Evolutionary conservation across 768 basidiomycete genomes (phyloP).

Genomic region (Rhizopogon salebrosus): DNA sequence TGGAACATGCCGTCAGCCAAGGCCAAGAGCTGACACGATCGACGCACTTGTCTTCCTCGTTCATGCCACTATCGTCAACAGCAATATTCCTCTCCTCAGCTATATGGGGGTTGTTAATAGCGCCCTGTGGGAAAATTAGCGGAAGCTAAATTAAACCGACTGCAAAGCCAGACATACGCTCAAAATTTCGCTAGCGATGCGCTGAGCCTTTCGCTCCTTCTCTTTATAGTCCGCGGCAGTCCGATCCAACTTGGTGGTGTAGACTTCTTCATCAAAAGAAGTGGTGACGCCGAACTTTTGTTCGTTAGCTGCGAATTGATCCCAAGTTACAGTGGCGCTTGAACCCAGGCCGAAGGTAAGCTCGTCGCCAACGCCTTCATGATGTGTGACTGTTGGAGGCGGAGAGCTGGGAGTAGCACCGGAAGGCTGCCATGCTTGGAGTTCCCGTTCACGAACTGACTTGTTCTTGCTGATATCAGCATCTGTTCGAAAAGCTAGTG

Average conservation of each 20-base stretch:
- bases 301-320: slow-evolving; percentile 94
- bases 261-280: slow-evolving; percentile 87
- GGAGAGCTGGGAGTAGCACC: slow-evolving; percentile 29
- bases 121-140: slow-evolving; percentile 36
- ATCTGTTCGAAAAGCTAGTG: slow-evolving; percentile 76
- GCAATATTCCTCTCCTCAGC: slow-evolving; percentile 76
- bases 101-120: slow-evolving; percentile 75
- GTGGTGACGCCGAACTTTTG: slow-evolving; percentile 88
- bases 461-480: slow-evolving; percentile 66
- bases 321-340: slow-evolving; percentile 54
- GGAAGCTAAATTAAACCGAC: slow-evolving; percentile 3
- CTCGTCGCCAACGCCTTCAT: slow-evolving; percentile 48
- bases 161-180: slow-evolving; percentile 47
- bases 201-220: slow-evolving; percentile 80
- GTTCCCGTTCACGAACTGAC: slow-evolving; percentile 60
- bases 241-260: slow-evolving; percentile 92
- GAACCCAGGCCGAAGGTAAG: slow-evolving; percentile 60
- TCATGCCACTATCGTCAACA: slow-evolving; percentile 66
- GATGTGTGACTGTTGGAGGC: slow-evolving; percentile 18
- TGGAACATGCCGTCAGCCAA: slow-evolving; percentile 78
- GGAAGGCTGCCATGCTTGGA: slow-evolving; percentile 69
- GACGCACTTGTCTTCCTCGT: slow-evolving; percentile 94
- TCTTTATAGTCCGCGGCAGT: slow-evolving; percentile 82
- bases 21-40: slow-evolving; percentile 80
- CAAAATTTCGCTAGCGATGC: slow-evolving; percentile 88